Base-by-base conservation (phyloP, 1,284 basidiomycete genomes). In the Ustilago shanxiensis region DNA sequence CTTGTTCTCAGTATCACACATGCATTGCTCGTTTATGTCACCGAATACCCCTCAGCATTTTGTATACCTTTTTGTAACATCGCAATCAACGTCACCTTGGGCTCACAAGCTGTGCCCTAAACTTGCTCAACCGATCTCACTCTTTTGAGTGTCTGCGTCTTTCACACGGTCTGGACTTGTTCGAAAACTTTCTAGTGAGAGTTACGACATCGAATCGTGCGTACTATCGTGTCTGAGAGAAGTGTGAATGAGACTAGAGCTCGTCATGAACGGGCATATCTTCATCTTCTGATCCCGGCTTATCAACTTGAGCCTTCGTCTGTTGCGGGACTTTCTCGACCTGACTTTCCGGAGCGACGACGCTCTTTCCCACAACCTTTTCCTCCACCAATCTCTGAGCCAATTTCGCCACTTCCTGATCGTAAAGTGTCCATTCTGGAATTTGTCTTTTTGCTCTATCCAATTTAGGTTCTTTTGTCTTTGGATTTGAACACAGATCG, bases 381-480 rank as follows among this genome's bases (percentile, higher is more conserved):
- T 77, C 53, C 54, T 77, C 61, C 14, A 73, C 74, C 26, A 87
- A 59, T 4, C 82, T 61, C 28, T 77, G 64, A 0, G 86, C 87
- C 11, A 87, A 65, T 8, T 66, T 77, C 1, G 85, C 86, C 8
- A 88, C 85, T 61, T 88, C 86, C 14, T 84, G 73, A 68, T 98
- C 96, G 83, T 98, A 98, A 51, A 90, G 89, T 69, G 95, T 95
- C 97, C 96, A 99, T 86, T 99, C 96, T 0, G 96, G 95, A 60
- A 99, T 98, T 82, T 95, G 91, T 41, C 95, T 90, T 31, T 85
- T 81, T 1, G 96, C 97, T 35, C 96, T 90, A 10, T 92, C 90
- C 10, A 99, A 89, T 86, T 99, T 99, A 2, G 95, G 95, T 85
- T 98, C 95, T 91, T 97, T 96, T 14, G 87, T 88, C 65, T 84